Evolutionary conservation across 257 asterid genomes (phyloP).

Genomic region (Primulina huaijiensis): DNA sequence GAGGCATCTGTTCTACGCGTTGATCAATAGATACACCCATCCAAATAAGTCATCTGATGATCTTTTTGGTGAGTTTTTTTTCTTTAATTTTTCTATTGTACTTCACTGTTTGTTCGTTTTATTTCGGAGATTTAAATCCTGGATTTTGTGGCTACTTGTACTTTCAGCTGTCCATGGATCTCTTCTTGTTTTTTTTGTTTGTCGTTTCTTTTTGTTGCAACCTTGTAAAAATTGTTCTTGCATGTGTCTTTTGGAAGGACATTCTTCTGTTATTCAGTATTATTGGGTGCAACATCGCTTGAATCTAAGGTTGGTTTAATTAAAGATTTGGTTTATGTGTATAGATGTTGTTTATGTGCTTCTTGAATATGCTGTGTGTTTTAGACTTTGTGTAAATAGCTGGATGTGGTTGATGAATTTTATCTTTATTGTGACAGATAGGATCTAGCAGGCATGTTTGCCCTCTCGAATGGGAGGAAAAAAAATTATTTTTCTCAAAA

Average conservation of each 20-base stretch:
- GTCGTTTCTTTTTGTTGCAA: constrained; percentile 13
- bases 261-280: background rate
- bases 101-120: background rate
- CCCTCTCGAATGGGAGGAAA: background rate
- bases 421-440: background rate
- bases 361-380: background rate
- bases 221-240: constrained; percentile 21
- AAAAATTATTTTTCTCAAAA: background rate
- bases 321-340: constrained; percentile 1
- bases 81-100: background rate
- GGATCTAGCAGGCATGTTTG: background rate
- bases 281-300: background rate
- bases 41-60: constrained; percentile 12
- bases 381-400: background rate
- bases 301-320: constrained; percentile 8
- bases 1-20: constrained; percentile 6
- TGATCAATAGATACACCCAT: constrained; percentile 23
- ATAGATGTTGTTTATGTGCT: background rate
- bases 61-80: constrained; percentile 24
- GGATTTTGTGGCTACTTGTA: constrained; percentile 12
- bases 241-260: constrained; percentile 18
- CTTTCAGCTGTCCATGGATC: constrained; percentile 27
- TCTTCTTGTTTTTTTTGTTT: constrained; percentile 22
- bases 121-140: background rate
- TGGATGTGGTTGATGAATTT: background rate